Evolutionary conservation across 75 land plant species (phyloP).

Genomic region (Azolla pinnata): DNA sequence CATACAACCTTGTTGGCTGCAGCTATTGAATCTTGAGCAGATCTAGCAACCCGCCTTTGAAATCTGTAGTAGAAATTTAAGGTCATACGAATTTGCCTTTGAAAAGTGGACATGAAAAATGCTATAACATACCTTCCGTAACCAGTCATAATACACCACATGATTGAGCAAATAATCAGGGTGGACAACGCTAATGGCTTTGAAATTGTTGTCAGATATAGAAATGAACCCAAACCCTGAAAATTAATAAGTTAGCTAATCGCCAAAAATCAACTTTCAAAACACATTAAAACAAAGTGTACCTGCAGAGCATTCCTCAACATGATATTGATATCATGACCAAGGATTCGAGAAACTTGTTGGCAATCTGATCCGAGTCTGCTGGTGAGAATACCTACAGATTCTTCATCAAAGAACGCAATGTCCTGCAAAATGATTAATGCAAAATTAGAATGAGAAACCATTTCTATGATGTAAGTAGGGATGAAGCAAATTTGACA

Average conservation of each 20-base stretch:
- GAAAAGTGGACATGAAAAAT: too few relatives aligned
- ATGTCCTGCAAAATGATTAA: conserved; percentile 49
- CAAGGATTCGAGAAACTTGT: conserved; percentile 91
- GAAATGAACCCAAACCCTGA: conserved; percentile 75
- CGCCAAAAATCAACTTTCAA: conserved; percentile 1
- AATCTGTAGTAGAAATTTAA: conserved; percentile 32
- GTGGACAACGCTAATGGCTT: conserved; percentile 71
- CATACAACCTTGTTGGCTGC: conserved; percentile 64
- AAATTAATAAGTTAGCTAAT: neutral
- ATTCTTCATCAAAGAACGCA: conserved; percentile 73
- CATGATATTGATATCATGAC: conserved; percentile 80
- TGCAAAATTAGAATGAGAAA: neutral
- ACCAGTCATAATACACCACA: conserved; percentile 40
- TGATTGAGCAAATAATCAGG: conserved; percentile 43
- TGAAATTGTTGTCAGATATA: conserved; percentile 67
- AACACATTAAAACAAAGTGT: neutral
- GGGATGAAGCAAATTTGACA: conserved; percentile 2
- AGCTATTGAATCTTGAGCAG: conserved; percentile 68
- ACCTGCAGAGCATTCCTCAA: conserved; percentile 78
- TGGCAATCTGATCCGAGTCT: conserved; percentile 91
- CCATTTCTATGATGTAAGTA: neutral
- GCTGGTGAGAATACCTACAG: conserved; percentile 85
- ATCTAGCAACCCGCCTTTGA: conserved; percentile 67
- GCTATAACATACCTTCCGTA: conserved; percentile 67
- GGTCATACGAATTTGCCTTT: too few relatives aligned